Conservation (phyloP, 495 filamentous ascomycete genomes). For the Lasiosphaeris hirsuta region DNA sequence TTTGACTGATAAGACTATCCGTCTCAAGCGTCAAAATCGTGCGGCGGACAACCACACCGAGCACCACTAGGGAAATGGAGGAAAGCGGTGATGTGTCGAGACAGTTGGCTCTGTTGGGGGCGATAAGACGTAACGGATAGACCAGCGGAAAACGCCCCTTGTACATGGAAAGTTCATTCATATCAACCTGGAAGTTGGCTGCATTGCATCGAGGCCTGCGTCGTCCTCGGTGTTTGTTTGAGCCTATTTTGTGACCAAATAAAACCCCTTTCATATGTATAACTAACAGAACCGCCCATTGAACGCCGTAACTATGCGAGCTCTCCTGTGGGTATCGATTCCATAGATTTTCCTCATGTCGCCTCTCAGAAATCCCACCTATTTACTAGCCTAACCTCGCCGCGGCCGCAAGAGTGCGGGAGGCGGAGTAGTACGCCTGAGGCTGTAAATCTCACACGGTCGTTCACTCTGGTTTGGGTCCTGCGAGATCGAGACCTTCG, state of each 20-base stretch:
- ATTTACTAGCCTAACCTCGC: no score
- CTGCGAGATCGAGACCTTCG: constrained; percentile 89
- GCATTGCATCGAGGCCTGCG: constrained; percentile 11
- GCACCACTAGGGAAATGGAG: constrained; percentile 29
- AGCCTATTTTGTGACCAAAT: constrained; percentile 2
- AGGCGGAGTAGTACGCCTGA: background rate
- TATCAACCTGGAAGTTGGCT: background rate
- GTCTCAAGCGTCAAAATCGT: constrained; percentile 61
- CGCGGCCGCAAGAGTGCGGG: no score
- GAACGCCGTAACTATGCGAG: constrained; percentile 47
- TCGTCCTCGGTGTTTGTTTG: constrained; percentile 4
- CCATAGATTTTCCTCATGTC: background rate
- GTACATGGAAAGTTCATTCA: constrained; percentile 22
- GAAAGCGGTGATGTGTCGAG: constrained; percentile 12
- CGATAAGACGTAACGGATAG: constrained; percentile 6
- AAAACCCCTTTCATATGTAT: constrained; percentile 14
- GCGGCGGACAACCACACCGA: constrained; percentile 32
- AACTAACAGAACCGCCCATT: constrained; percentile 14
- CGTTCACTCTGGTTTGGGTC: constrained; percentile 73
- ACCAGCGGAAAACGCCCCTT: constrained; percentile 8
- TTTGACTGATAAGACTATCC: constrained; percentile 83
- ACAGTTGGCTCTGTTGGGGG: constrained; percentile 6
- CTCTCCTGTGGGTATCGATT: constrained; percentile 1
- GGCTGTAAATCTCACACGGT: background rate
- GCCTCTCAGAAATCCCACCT: no score